A percentile compares a stretch with the other conserved stretches of the same genome.
Evolutionary conservation across 345 rosid species (phyloP).

Genomic region (Salix dunnii): DNA sequence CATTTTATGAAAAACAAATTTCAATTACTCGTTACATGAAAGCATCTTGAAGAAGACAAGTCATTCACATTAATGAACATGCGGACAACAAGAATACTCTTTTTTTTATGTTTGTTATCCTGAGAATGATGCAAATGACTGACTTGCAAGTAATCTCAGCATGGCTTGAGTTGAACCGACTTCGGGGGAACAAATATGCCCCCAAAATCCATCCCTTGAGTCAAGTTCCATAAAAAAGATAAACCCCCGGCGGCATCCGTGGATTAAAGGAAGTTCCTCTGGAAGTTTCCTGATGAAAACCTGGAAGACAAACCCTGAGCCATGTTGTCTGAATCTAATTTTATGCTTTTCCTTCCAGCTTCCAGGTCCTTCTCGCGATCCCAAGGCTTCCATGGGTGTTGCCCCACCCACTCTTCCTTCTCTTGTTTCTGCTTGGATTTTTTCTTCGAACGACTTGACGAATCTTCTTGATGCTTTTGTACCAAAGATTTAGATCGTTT

Average conservation of each 20-base stretch:
- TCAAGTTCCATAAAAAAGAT: no score
- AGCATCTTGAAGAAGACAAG: no score
- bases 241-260: neutral
- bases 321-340: constrained; percentile 64
- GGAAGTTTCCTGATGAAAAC: constrained; percentile 76
- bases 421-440: constrained; percentile 49
- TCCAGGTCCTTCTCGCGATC: constrained; percentile 81
- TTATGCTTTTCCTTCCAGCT: constrained; percentile 69
- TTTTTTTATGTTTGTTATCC: no score
- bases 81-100: no score
- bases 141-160: no score
- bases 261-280: constrained; percentile 35
- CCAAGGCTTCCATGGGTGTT: constrained; percentile 99
- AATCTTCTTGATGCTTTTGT: constrained; percentile 68
- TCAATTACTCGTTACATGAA: no score
- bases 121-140: no score
- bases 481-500: constrained; percentile 78
- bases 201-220: no score
- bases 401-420: constrained; percentile 78
- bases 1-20: no score
- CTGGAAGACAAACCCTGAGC: constrained; percentile 67
- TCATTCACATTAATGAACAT: no score
- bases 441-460: constrained; percentile 47
- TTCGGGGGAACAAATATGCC: no score
- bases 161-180: no score